phyloP scores from a whole-genome alignment of 2,329 filamentous ascomycete species.

The Arthrobotrys conoides region DNA sequence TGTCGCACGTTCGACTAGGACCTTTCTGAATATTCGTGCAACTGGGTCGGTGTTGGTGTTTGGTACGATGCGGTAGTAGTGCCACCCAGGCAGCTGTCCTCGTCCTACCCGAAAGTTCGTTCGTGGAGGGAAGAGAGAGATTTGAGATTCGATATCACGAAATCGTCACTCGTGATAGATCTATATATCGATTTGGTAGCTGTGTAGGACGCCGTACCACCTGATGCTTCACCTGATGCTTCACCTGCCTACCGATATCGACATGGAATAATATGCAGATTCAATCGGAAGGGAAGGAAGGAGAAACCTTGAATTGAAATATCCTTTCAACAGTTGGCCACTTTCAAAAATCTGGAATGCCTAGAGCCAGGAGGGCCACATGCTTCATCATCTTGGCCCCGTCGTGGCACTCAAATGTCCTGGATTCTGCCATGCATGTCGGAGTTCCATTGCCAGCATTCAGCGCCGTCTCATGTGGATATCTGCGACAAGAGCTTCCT shows the following conservation, averaged over 20 bases:
- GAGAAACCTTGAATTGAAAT: constrained; percentile 25
- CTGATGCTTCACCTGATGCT: not conserved
- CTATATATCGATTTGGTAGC: constrained; percentile 12
- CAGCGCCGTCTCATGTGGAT: constrained; percentile 10
- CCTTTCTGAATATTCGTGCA: not conserved
- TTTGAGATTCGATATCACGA: not conserved
- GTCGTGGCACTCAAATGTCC: constrained; percentile 24
- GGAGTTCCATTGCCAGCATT: constrained; percentile 11
- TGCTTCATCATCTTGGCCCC: constrained; percentile 32
- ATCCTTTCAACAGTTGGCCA: constrained; percentile 17
- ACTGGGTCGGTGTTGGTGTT: not conserved
- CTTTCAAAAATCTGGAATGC: constrained; percentile 23
- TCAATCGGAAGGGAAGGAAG: constrained; percentile 22
- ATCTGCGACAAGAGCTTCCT: constrained; percentile 17
- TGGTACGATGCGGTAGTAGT: not conserved
- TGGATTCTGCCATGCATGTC: constrained; percentile 8
- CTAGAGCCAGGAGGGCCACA: constrained; percentile 36
- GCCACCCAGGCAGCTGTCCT: not conserved
- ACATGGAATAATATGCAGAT: constrained; percentile 21
- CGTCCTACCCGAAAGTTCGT: not conserved
- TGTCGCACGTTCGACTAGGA: not conserved
- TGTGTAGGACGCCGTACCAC: not conserved
- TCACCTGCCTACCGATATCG: not conserved
- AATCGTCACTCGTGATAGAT: constrained; percentile 9
- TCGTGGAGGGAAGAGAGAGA: not conserved